Evolutionary conservation across 129 eudicot species (phyloP).

Genomic region (Helichrysum umbraculigerum): DNA sequence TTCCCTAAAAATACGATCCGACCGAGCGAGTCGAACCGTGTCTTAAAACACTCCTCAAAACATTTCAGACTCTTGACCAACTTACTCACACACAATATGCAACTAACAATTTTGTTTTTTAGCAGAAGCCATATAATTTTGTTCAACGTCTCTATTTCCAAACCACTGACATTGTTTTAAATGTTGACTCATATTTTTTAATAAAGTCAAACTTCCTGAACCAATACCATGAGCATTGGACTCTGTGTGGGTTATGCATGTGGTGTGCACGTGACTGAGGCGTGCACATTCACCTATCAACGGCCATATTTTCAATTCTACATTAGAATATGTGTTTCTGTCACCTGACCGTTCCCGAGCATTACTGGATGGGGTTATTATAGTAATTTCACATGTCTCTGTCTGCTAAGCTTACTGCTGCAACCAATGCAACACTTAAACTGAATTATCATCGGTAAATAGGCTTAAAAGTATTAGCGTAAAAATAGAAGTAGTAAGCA

Average conservation of each 20-base stretch:
- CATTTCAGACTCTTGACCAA: too few species aligned
- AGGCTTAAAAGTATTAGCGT: too few species aligned
- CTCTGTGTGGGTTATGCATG: constrained; percentile 23
- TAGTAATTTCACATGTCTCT: constrained; percentile 17
- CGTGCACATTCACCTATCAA: constrained; percentile 34
- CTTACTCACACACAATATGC: too few species aligned
- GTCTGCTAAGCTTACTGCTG: constrained; percentile 1
- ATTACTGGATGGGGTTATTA: constrained; percentile 23
- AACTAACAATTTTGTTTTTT: too few species aligned
- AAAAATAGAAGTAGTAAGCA: too few species aligned
- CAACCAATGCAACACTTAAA: constrained; percentile 1
- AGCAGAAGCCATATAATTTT: neutral
- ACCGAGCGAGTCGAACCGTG: too few species aligned
- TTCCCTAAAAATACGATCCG: too few species aligned
- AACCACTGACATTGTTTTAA: constrained; percentile 7
- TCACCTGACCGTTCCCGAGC: constrained; percentile 21
- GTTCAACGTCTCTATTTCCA: constrained; percentile 22
- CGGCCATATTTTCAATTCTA: constrained; percentile 28
- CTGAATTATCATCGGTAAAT: too few species aligned
- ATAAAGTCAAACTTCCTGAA: constrained; percentile 24
- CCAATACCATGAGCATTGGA: constrained; percentile 22
- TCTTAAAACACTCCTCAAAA: too few species aligned
- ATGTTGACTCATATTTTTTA: neutral
- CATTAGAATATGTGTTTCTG: neutral
- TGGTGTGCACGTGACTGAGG: constrained; percentile 34